phyloP scores from a whole-genome alignment of 495 filamentous ascomycete species.

The Penicillium cosmopolitanum region DNA sequence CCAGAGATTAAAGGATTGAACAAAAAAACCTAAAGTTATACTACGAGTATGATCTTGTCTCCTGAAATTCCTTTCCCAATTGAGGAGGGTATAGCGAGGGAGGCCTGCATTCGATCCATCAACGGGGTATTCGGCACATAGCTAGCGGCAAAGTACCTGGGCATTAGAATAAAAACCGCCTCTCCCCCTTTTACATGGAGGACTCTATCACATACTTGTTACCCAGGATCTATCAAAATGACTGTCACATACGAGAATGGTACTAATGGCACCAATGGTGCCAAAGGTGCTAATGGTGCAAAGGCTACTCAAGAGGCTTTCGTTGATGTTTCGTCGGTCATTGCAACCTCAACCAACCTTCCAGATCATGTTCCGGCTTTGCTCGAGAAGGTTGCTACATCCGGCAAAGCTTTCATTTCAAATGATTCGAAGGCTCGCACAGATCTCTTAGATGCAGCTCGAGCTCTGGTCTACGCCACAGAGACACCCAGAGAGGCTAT shows the following conservation, averaged over 20 bases:
- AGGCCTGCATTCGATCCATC: background rate
- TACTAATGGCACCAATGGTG: background rate
- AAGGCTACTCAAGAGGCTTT: conserved; percentile 2
- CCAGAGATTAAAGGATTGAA: too few relatives aligned
- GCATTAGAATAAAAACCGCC: background rate
- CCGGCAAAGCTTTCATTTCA: conserved; percentile 24
- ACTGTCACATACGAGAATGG: background rate
- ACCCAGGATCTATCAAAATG: background rate
- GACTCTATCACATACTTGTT: background rate
- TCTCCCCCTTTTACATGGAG: background rate
- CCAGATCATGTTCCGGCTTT: conserved; percentile 31
- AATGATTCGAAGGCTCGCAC: conserved; percentile 23
- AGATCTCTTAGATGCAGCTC: conserved; percentile 35
- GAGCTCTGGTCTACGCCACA: conserved; percentile 36
- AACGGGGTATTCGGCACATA: background rate
- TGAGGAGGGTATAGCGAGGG: background rate
- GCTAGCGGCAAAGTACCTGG: background rate
- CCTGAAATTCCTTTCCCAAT: background rate
- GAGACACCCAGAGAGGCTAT: conserved; percentile 49
- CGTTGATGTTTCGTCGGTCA: conserved; percentile 14
- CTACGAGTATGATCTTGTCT: too few relatives aligned
- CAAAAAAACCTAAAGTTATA: too few relatives aligned
- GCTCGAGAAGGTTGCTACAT: conserved; percentile 25
- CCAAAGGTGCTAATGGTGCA: background rate
- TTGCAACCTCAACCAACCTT: conserved; percentile 31